Conservation (phyloP, 2,329 filamentous ascomycete species). For the Bipolaris gigantea region DNA sequence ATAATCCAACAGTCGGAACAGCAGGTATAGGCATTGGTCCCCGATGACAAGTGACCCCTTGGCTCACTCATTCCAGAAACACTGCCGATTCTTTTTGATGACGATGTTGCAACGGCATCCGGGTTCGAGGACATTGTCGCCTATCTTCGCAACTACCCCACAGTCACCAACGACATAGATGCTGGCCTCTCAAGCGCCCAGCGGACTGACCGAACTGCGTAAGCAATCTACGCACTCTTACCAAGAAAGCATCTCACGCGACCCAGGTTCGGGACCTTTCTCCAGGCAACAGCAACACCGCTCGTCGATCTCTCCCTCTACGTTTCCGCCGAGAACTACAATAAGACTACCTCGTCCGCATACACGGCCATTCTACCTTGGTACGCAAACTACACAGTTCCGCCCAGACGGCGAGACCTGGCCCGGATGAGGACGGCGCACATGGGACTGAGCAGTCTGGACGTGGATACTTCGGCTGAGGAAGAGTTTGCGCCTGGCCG, state of each 20-base stretch:
- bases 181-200: conserved; percentile 34
- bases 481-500: conserved; percentile 36
- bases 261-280: conserved; percentile 61
- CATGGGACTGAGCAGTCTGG: conserved; percentile 51
- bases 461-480: conserved; percentile 48
- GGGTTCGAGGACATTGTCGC: conserved; percentile 65
- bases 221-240: conserved; percentile 1
- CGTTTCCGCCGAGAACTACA: conserved; percentile 87
- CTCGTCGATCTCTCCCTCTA: conserved; percentile 87
- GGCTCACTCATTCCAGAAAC: conserved; percentile 48
- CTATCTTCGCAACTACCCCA: conserved; percentile 52
- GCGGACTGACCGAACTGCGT: conserved; percentile 49
- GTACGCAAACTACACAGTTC: conserved; percentile 85
- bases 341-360: conserved; percentile 72
- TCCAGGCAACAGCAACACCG: conserved; percentile 72
- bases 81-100: conserved; percentile 61
- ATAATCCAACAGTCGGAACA: conserved; percentile 71
- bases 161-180: conserved; percentile 34
- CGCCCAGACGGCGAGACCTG: conserved; percentile 69
- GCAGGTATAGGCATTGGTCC: conserved; percentile 47
- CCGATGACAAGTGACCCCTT: neutral
- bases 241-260: neutral
- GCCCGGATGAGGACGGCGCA: conserved; percentile 68
- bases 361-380: conserved; percentile 81
- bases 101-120: conserved; percentile 55